Base-by-base conservation (phyloP, 2,329 filamentous ascomycete genomes). In the Ophiostoma quercus region DNA sequence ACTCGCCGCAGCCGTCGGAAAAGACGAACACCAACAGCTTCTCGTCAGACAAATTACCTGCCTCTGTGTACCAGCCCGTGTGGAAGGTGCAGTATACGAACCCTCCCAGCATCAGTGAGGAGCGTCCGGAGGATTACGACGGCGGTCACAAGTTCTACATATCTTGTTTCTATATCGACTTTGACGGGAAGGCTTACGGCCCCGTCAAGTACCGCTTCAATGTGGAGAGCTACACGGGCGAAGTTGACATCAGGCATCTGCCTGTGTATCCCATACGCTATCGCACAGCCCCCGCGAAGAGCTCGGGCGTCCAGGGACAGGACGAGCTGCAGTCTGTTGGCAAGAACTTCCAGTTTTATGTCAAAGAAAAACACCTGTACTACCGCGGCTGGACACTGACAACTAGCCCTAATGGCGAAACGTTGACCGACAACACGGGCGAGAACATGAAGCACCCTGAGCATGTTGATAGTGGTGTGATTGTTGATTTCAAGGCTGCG, bases 361-460 rank as follows among this genome's bases (percentile, higher is more conserved):
- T 78, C 68, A 72, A 77, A 34, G 76, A 14, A 16, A 62, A 77
- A 1, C 80, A 82, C 66, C 78, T 79, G 69, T 76, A 78, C 22
- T 80, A 82, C 74, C 79, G 78, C 25, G 80, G 78, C 0, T 82
- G 80, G 80, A 81, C 80, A 0, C 68, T 81, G 68, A 79, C 79
- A 0, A 74, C 78, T 4, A 79, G 80, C 72, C 79, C 79, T 19
- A 66, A 67, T 19, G 71, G 71, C 6, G 68, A 72, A 7, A 67
- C 67, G 1, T 43, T 70, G n/a, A 29, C 43, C 3, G 67, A 70
- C 67, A 60, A 25, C 34, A n/a, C 22, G 1, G 67, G 67, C 47
- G 69, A 68, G 7, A 22, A 3, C 19, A 70, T 71, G 29, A 54
- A 41, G 22, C 69, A 69, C 32, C 57, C 73, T 1, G 73, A 75